Evolutionary conservation across 2,329 filamentous ascomycete genomes (phyloP).

Genomic region (Pyrenophora seminiperda): DNA sequence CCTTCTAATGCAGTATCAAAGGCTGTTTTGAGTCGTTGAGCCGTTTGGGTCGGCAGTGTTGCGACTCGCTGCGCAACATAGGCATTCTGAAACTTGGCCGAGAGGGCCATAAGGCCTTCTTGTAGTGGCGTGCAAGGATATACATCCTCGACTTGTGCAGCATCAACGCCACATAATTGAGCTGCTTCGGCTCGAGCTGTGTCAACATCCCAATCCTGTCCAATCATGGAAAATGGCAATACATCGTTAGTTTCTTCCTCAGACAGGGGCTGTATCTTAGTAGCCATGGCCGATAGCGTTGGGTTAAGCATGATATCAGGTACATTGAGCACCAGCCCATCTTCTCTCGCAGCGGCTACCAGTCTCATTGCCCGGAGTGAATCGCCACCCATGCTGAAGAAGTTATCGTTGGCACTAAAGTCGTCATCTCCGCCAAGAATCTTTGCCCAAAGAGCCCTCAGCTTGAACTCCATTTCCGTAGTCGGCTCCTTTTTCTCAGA

Average conservation of each 20-base stretch:
- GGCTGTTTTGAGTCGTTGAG: slow-evolving; percentile 41
- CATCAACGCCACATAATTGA: slow-evolving; percentile 35
- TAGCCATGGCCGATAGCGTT: slow-evolving; percentile 54
- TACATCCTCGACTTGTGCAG: slow-evolving; percentile 44
- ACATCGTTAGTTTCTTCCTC: slow-evolving; percentile 29
- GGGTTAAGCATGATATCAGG: slow-evolving; percentile 60
- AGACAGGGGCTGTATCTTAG: slow-evolving; percentile 31
- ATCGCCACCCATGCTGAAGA: slow-evolving; percentile 57
- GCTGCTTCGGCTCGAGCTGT: slow-evolving; percentile 48
- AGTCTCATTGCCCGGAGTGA: slow-evolving; percentile 61
- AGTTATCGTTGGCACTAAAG: slow-evolving; percentile 46
- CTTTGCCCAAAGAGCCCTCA: slow-evolving; percentile 40
- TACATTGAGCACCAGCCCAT: slow-evolving; percentile 58
- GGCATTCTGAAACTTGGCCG: slow-evolving; percentile 43
- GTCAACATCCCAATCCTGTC: slow-evolving; percentile 31
- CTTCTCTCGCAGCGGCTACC: slow-evolving; percentile 58
- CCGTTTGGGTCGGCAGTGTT: slow-evolving; percentile 38
- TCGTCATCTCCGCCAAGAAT: slow-evolving; percentile 41
- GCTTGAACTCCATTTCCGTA: slow-evolving; percentile 38
- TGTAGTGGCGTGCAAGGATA: slow-evolving; percentile 52
- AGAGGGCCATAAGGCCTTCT: slow-evolving; percentile 50
- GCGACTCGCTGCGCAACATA: slow-evolving; percentile 49
- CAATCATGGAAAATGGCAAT: slow-evolving; percentile 43
- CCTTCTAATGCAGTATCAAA: slow-evolving; percentile 44
- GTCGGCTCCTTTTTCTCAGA: slow-evolving; percentile 52